Evolutionary conservation across 495 filamentous ascomycete species (phyloP).

Genomic region (Aspergillus heteromorphus): DNA sequence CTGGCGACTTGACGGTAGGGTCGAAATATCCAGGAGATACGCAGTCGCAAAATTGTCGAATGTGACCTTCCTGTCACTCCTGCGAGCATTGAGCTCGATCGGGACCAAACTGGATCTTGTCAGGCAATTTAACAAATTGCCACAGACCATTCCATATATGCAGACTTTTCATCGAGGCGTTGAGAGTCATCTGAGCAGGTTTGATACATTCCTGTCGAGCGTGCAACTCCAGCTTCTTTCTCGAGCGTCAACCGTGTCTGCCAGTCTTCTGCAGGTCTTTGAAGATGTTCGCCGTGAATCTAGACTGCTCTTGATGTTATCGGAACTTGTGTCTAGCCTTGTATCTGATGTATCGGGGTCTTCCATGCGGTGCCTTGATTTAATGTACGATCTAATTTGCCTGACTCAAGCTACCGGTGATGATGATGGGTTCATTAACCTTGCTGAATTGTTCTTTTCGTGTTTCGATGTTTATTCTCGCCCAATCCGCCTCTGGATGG

Average conservation of each 20-base stretch:
- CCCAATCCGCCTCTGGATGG: constrained; percentile 81
- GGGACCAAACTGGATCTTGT: constrained; percentile 42
- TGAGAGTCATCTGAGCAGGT: constrained; percentile 32
- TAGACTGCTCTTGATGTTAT: constrained; percentile 50
- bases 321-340: constrained; percentile 36
- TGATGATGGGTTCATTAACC: constrained; percentile 49
- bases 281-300: constrained; percentile 52
- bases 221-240: constrained; percentile 41
- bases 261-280: constrained; percentile 58
- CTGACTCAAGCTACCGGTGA: constrained; percentile 65
- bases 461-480: constrained; percentile 80
- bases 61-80: constrained; percentile 31
- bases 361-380: constrained; percentile 62
- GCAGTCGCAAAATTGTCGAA: constrained; percentile 35
- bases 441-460: constrained; percentile 68
- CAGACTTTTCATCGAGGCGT: constrained; percentile 52
- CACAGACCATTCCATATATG: constrained; percentile 42
- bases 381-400: constrained; percentile 64
- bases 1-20: constrained; percentile 32
- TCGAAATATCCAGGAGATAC: constrained; percentile 35
- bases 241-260: constrained; percentile 21
- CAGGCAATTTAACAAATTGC: constrained; percentile 36
- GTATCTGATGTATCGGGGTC: constrained; percentile 21
- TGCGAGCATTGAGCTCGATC: constrained; percentile 39
- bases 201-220: constrained; percentile 40